Conservation (phyloP, 2,329 filamentous ascomycete species). For the Alternaria rosae region DNA sequence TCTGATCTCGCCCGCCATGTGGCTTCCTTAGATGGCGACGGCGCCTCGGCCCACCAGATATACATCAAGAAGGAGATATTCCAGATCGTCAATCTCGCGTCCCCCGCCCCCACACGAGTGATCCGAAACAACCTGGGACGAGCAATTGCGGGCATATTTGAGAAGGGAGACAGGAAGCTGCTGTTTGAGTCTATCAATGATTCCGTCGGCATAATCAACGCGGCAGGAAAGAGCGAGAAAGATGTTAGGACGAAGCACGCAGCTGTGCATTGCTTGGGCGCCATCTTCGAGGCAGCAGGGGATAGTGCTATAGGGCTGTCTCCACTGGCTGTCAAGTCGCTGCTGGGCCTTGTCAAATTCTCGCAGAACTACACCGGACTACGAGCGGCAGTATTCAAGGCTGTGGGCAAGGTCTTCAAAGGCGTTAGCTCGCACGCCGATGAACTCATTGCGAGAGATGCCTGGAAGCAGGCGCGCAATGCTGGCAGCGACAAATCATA, state of each 20-base stretch:
- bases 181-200: constrained; percentile 96
- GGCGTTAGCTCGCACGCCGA: constrained; percentile 82
- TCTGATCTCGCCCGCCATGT: constrained; percentile 84
- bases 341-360: constrained; percentile 81
- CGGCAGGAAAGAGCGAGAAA: constrained; percentile 75
- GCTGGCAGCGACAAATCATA: constrained; percentile 82
- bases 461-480: constrained; percentile 90
- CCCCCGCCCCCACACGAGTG: constrained; percentile 84
- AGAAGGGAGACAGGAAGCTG: constrained; percentile 85
- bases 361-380: constrained; percentile 82
- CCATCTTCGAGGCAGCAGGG: constrained; percentile 89
- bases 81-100: constrained; percentile 83
- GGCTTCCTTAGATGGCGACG: constrained; percentile 74
- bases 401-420: constrained; percentile 76
- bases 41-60: constrained; percentile 86
- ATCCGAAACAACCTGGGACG: constrained; percentile 88
- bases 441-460: constrained; percentile 82
- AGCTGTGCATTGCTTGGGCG: constrained; percentile 83
- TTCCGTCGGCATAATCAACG: constrained; percentile 74
- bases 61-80: constrained; percentile 94
- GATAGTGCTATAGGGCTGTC: constrained; percentile 90
- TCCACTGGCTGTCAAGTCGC: constrained; percentile 72
- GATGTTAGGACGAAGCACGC: constrained; percentile 85
- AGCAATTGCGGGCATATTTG: constrained; percentile 83
- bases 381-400: constrained; percentile 77